phyloP scores from a whole-genome alignment of 768 basidiomycete species.

The Macrolepiota dolichaula region DNA sequence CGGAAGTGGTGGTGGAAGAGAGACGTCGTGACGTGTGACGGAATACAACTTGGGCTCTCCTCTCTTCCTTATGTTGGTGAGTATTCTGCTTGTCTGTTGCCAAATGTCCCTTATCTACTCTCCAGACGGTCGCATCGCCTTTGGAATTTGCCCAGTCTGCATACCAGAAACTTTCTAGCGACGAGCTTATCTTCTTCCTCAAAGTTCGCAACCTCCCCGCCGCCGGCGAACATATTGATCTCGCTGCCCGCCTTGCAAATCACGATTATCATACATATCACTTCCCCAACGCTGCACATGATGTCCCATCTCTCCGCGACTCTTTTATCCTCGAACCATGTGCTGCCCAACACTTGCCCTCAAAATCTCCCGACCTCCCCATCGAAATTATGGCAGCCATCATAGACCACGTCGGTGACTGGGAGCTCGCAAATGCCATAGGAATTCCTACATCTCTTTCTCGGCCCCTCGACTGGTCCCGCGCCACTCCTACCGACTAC shows the following conservation, averaged over 20 bases:
- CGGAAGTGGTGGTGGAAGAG: no score
- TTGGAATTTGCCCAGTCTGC: constrained; percentile 58
- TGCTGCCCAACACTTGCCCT: constrained; percentile 23
- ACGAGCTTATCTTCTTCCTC: constrained; percentile 74
- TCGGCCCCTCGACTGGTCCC: constrained; percentile 67
- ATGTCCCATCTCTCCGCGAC: constrained; percentile 24
- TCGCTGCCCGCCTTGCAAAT: constrained; percentile 69
- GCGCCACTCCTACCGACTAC: constrained; percentile 64
- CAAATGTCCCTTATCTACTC: neutral
- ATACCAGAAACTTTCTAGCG: constrained; percentile 62
- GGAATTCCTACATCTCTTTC: constrained; percentile 68
- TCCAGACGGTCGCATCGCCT: constrained; percentile 17
- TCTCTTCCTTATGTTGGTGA: constrained; percentile 2
- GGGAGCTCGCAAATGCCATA: constrained; percentile 80
- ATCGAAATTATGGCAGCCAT: constrained; percentile 76
- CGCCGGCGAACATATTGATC: constrained; percentile 57
- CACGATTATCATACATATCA: constrained; percentile 75
- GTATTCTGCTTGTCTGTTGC: neutral
- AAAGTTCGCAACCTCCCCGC: constrained; percentile 68
- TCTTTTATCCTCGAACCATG: constrained; percentile 20
- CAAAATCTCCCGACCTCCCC: constrained; percentile 59
- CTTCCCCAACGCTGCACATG: constrained; percentile 37
- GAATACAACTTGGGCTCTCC: neutral
- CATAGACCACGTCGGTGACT: constrained; percentile 75
- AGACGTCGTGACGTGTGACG: neutral